Evolutionary conservation across 148 eudicot species (phyloP).

Genomic region (Amaranthus cruentus): DNA sequence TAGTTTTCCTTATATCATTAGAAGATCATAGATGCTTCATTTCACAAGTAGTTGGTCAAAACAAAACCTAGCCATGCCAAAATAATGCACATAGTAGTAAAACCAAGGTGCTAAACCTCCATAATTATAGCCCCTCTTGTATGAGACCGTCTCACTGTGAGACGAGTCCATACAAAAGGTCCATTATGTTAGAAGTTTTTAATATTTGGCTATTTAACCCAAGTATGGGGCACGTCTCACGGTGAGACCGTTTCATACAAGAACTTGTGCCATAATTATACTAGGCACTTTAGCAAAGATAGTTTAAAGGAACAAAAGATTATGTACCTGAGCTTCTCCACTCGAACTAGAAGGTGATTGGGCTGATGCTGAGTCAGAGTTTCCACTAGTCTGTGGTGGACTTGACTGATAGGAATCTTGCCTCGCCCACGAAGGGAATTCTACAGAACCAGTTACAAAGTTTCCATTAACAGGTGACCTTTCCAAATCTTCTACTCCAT

Average conservation of each 20-base stretch:
- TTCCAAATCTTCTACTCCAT: slow-evolving; percentile 42
- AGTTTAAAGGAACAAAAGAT: not conserved
- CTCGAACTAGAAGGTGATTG: slow-evolving; percentile 84
- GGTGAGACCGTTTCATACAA: too few relatives aligned
- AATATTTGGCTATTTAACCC: too few relatives aligned
- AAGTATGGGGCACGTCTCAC: too few relatives aligned
- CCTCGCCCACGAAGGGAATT: slow-evolving; percentile 41
- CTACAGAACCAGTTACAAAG: slow-evolving; percentile 28
- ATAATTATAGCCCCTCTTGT: not conserved
- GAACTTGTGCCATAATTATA: too few relatives aligned
- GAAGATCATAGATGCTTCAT: not conserved
- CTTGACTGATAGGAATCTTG: slow-evolving; percentile 59
- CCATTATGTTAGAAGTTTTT: too few relatives aligned
- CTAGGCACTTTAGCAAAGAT: not conserved
- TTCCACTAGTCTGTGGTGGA: slow-evolving; percentile 71
- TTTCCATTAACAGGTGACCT: slow-evolving; percentile 28
- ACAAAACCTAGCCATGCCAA: not conserved
- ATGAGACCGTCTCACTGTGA: too few relatives aligned
- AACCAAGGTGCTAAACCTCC: not conserved
- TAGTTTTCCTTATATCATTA: not conserved
- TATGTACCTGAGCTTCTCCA: slow-evolving; percentile 73
- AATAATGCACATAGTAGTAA: not conserved
- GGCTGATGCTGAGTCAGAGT: slow-evolving; percentile 63
- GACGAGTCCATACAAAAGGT: too few relatives aligned
- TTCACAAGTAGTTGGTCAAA: not conserved